Evolutionary conservation across 805 yeast genomes (phyloP), one percentile per base, ranked within the genome.

Genomic region (Naumovozyma baii): DNA sequence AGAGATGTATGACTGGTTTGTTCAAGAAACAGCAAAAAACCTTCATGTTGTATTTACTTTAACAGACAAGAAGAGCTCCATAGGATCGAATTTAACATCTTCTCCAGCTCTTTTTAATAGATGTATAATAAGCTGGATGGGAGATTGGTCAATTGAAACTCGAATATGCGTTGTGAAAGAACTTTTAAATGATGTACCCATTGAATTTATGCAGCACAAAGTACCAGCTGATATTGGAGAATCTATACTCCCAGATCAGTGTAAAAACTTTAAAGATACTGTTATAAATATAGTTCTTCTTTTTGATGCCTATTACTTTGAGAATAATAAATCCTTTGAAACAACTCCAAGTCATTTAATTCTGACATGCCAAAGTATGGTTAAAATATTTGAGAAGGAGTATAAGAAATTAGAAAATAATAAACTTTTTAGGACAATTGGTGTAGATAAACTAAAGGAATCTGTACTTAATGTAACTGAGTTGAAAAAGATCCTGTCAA

Each of bases 101-200:
- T 88, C 96, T 0, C 95, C 96, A 0, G 96, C 96, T 0, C 63
- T 88, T 26, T 80, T 85, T 61, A 88, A 88, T 52, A 67, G 97
- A 52, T 88, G 96, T 66, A 94, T 85, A 2, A 61, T 90, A 30
- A 76, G 80, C 52, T 84, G 90, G 87, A 77, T 86, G 80, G 95
- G 95, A 3, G 76, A 76, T 39, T 88, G 96, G 96, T 67, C 80
- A 0, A 42, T 48, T 3, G 43, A 51, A 0, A 63, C 86, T 0
- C 56, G 80, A 36, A 39, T 45, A 5, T 74, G 75, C 37, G 74
- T 86, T 26, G 74, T 80, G 0, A 40, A 50, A 0, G 59, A 59
- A 3, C 46, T 69, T 33, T 53, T 78, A 1, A 60, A 59, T 30
- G 40, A 51, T 31, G 51, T 78, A 9, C 83, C 90, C 1, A 54